A percentile compares a stretch with the other conserved stretches of the same genome.
These are phyloP conservation scores for Camelina hispida DNA, from an alignment of 345 rosid genomes.

Conservation along the genomic window DNA sequence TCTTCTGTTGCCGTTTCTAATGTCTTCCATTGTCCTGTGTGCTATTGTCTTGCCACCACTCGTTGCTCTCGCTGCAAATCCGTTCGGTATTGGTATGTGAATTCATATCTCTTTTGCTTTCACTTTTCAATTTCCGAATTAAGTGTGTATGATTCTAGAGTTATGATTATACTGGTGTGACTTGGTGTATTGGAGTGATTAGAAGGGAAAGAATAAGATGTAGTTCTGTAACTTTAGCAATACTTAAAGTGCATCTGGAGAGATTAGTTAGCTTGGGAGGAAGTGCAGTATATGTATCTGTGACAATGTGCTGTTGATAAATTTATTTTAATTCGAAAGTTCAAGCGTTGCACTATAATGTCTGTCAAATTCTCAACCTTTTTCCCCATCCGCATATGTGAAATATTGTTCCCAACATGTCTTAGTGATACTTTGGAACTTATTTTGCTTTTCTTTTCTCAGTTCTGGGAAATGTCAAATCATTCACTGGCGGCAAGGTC, in stretches of 20 bases:
- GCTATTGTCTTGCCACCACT: conserved; percentile 73
- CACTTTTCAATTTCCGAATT: not conserved
- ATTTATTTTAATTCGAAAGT: conserved; percentile 22
- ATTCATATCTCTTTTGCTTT: not conserved
- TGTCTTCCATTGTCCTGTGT: conserved; percentile 72
- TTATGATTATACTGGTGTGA: conserved; percentile 5
- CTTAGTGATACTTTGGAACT: conserved; percentile 29
- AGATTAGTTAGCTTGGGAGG: not conserved
- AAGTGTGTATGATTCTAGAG: conserved; percentile 13
- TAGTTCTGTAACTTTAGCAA: conserved; percentile 12
- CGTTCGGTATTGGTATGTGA: conserved; percentile 84
- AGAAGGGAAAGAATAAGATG: conserved; percentile 1
- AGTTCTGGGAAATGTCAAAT: conserved; percentile 94
- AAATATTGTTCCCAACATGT: conserved; percentile 5
- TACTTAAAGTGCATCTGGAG: conserved; percentile 23
- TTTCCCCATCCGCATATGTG: not conserved
- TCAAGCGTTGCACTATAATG: conserved; percentile 3
- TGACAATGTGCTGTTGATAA: conserved; percentile 4
- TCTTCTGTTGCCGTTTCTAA: conserved; percentile 44
- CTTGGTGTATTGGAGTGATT: conserved; percentile 3
- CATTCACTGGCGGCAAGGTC: conserved; percentile 97
- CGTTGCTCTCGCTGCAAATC: conserved; percentile 89
- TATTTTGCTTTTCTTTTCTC: conserved; percentile 17
- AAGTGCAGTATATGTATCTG: not conserved
- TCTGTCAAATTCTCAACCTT: conserved; percentile 11